Conservation (phyloP, 139 green algal species). For the Closterium sp. region DNA sequence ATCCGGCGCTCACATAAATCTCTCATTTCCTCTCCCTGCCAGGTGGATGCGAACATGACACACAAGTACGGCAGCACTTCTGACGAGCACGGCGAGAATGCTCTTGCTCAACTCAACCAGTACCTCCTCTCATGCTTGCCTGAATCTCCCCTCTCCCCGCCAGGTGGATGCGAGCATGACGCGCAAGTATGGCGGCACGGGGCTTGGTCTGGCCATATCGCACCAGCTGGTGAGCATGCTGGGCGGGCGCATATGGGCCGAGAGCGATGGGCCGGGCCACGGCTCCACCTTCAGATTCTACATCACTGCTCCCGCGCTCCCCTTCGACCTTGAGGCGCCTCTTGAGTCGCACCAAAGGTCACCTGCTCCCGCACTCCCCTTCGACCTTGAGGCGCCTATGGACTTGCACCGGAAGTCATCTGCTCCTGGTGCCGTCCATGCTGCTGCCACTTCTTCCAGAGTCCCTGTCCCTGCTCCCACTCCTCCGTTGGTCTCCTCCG, state of each 20-base stretch:
- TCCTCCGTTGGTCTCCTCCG: no score
- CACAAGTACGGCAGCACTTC: no score
- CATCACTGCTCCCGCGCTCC: not conserved
- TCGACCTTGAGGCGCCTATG: not conserved
- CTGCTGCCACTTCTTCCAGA: not conserved
- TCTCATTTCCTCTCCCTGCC: no score
- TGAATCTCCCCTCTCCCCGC: not conserved
- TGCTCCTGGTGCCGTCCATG: not conserved
- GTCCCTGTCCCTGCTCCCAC: not conserved
- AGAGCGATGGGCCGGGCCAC: not conserved
- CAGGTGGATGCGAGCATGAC: constrained; percentile 49
- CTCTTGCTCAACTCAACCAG: no score
- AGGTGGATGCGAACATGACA: no score
- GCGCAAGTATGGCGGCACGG: constrained; percentile 60
- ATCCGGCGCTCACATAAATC: no score
- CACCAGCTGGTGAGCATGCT: constrained; percentile 20
- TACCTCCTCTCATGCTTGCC: no score
- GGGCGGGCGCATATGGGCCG: constrained; percentile 27
- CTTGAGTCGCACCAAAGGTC: not conserved
- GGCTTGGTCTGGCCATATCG: constrained; percentile 37
- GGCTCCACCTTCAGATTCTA: constrained; percentile 26
- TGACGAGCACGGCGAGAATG: no score
- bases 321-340: not conserved
- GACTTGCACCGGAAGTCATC: no score
- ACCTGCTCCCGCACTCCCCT: not conserved